Conservation (phyloP, 352 stramenopile species). For the Pythium monospermum region DNA sequence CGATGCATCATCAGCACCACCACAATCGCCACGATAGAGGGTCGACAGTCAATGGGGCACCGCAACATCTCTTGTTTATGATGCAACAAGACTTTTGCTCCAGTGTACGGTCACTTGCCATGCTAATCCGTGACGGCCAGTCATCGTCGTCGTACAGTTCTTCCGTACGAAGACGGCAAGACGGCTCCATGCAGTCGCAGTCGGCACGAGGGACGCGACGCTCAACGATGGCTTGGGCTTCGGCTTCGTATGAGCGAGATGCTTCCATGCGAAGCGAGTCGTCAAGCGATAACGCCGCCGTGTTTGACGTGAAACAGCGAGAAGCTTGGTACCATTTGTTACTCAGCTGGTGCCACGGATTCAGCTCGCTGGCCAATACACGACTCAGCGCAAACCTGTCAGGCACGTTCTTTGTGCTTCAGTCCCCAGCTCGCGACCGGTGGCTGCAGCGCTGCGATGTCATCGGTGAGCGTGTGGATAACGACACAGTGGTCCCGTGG, state of each 20-base stretch:
- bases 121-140: not conserved
- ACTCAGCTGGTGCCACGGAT: constrained; percentile 37
- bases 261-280: not conserved
- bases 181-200: not conserved
- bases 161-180: not conserved
- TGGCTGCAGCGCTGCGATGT: constrained; percentile 54
- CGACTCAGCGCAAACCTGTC: constrained; percentile 23
- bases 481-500: constrained; percentile 27
- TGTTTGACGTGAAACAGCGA: constrained; percentile 16
- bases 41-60: not conserved
- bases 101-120: constrained; percentile 21
- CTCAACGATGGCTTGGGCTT: no score
- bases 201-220: constrained; percentile 8
- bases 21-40: not conserved
- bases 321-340: constrained; percentile 31
- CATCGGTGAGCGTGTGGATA: constrained; percentile 18
- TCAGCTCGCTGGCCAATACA: constrained; percentile 30
- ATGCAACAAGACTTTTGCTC: constrained; percentile 62
- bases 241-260: no score
- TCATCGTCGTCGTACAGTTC: constrained; percentile 1
- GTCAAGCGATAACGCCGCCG: not conserved
- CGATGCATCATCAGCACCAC: constrained; percentile 3
- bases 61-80: constrained; percentile 39
- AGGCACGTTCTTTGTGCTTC: constrained; percentile 25
- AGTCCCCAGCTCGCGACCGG: constrained; percentile 20